Evolutionary conservation across 2,329 filamentous ascomycete genomes (phyloP).

Genomic region (Fusarium neocosmosporiellum): DNA sequence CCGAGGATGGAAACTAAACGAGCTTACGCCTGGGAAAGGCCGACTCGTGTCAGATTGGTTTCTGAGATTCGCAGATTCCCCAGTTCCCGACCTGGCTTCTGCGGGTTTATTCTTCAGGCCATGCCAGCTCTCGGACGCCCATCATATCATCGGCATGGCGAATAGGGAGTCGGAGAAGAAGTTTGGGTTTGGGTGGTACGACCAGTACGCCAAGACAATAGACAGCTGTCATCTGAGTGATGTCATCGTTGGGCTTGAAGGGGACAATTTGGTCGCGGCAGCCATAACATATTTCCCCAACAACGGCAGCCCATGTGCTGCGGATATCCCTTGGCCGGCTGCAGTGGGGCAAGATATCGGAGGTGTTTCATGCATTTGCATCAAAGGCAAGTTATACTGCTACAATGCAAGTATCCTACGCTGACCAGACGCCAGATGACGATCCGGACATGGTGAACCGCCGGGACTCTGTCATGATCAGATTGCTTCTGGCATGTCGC

Average conservation of each 20-base stretch:
- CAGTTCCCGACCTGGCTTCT: conserved; percentile 52
- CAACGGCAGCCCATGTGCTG: conserved; percentile 57
- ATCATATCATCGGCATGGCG: conserved; percentile 61
- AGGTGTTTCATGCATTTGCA: conserved; percentile 70
- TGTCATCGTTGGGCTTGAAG: conserved; percentile 65
- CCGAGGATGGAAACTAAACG: conserved; percentile 64
- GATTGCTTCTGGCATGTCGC: conserved; percentile 65
- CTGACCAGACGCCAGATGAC: conserved; percentile 51
- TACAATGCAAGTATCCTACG: neutral
- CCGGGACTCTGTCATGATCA: conserved; percentile 62
- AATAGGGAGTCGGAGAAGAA: conserved; percentile 59
- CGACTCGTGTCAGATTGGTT: conserved; percentile 65
- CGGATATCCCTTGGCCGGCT: conserved; percentile 67
- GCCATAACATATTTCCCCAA: conserved; percentile 65
- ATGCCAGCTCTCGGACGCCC: conserved; percentile 59
- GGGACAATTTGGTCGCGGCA: conserved; percentile 60
- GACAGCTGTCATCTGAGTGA: conserved; percentile 61
- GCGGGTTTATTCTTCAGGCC: conserved; percentile 56
- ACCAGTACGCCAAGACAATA: conserved; percentile 66
- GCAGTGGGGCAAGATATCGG: conserved; percentile 63
- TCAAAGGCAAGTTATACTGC: conserved; percentile 58
- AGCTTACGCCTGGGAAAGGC: conserved; percentile 57
- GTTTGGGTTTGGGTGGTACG: conserved; percentile 67
- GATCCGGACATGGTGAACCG: conserved; percentile 56
- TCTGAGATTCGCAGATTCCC: conserved; percentile 63